Conservation (phyloP, 1,284 basidiomycete genomes). For the Mrakiaceae sp. region DNA sequence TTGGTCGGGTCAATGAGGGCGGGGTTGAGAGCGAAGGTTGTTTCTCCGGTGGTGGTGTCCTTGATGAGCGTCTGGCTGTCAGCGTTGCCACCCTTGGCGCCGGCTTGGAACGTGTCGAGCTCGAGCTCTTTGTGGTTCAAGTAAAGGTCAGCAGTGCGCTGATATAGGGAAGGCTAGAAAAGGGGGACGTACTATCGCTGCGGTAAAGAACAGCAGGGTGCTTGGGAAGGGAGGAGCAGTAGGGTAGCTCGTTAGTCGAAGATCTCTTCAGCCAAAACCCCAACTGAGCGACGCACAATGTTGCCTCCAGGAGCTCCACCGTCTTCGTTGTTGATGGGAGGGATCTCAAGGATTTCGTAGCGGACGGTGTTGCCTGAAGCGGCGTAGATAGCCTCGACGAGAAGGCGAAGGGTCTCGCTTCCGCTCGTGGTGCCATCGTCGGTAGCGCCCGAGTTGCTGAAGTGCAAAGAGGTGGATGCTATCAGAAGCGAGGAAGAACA, state of each 20-base stretch:
- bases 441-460: slow-evolving; percentile 24
- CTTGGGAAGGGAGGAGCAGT: background rate
- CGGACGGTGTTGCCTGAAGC: slow-evolving; percentile 30
- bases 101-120: slow-evolving; percentile 38
- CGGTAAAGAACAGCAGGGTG: slow-evolving; percentile 31
- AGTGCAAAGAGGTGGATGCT: background rate
- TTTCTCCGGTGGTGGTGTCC: slow-evolving; percentile 41
- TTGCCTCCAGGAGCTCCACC: slow-evolving; percentile 56
- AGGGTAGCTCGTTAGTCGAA: too few relatives aligned
- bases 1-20: slow-evolving; percentile 44
- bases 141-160: too few relatives aligned
- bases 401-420: slow-evolving; percentile 44
- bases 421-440: slow-evolving; percentile 48
- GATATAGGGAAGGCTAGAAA: too few relatives aligned
- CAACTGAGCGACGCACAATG: slow-evolving; percentile 31
- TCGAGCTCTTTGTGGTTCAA: slow-evolving; percentile 23
- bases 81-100: background rate
- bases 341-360: slow-evolving; percentile 45
- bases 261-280: too few relatives aligned
- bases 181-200: slow-evolving; percentile 32
- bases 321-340: slow-evolving; percentile 46
- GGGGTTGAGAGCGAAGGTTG: slow-evolving; percentile 37
- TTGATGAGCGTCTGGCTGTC: background rate
- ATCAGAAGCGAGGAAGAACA: background rate
- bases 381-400: slow-evolving; percentile 43